Conservation (phyloP, 1,284 basidiomycete species). For the Cryptococcus floricola region DNA sequence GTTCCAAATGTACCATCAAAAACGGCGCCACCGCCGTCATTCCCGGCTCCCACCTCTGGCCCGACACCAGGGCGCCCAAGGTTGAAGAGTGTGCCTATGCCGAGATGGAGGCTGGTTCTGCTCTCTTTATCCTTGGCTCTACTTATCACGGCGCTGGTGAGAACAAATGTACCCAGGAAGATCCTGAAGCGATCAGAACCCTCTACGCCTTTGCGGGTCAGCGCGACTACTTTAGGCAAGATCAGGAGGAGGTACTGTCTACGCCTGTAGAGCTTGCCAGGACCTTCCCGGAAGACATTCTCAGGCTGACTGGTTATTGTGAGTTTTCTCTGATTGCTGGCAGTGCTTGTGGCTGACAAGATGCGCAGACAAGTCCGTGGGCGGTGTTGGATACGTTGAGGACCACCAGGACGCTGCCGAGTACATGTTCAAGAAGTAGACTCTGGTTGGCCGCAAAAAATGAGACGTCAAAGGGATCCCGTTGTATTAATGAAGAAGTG, state of each 20-base stretch:
- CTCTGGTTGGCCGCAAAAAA: too few relatives aligned
- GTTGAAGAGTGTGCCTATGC: slow-evolving; percentile 3
- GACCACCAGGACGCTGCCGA: slow-evolving; percentile 8
- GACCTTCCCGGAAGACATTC: slow-evolving; percentile 8
- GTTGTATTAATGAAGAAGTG: too few relatives aligned
- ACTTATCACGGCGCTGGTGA: slow-evolving; percentile 13
- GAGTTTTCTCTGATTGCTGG: background rate
- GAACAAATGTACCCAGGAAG: slow-evolving; percentile 8
- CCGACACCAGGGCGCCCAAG: slow-evolving; percentile 8
- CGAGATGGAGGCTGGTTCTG: slow-evolving; percentile 9
- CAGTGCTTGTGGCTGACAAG: too few relatives aligned
- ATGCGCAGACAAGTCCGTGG: background rate
- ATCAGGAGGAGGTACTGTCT: slow-evolving; percentile 15
- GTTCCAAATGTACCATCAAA: slow-evolving; percentile 2
- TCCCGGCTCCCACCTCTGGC: too few relatives aligned
- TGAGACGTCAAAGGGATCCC: too few relatives aligned
- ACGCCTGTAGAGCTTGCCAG: slow-evolving; percentile 11
- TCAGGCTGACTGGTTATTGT: slow-evolving; percentile 13
- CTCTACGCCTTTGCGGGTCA: slow-evolving; percentile 14
- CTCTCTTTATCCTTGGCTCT: slow-evolving; percentile 7
- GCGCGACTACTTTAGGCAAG: slow-evolving; percentile 14
- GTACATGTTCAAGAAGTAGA: background rate
- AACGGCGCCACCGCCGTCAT: slow-evolving; percentile 14
- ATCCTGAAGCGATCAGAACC: slow-evolving; percentile 10
- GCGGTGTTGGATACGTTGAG: slow-evolving; percentile 9